Evolutionary conservation across 108 stramenopile species (phyloP).

Genomic region (Nitzschia palea): DNA sequence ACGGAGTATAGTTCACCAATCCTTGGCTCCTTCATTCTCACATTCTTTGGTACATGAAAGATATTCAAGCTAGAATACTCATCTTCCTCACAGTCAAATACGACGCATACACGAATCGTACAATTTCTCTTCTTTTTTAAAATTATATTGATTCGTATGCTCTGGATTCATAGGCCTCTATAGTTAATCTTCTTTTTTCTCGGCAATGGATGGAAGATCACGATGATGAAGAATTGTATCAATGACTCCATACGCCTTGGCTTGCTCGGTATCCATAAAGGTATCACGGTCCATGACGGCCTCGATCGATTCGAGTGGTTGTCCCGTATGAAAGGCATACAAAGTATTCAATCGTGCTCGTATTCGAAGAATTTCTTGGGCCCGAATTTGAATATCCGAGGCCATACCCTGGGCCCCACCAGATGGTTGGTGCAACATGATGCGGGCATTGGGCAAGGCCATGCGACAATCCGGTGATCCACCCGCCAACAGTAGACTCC

Average conservation of each 20-base stretch:
- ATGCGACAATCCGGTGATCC: constrained; percentile 75
- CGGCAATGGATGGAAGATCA: constrained; percentile 15
- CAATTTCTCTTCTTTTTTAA: too few relatives aligned
- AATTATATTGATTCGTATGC: too few relatives aligned
- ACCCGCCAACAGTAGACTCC: constrained; percentile 86
- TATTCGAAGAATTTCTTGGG: constrained; percentile 78
- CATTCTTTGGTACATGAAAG: too few relatives aligned
- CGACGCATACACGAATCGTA: too few relatives aligned
- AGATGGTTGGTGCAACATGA: constrained; percentile 95
- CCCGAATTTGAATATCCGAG: constrained; percentile 92
- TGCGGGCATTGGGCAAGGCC: constrained; percentile 88
- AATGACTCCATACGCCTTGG: constrained; percentile 91
- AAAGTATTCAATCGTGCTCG: constrained; percentile 78
- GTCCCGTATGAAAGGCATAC: constrained; percentile 88
- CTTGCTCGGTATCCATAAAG: constrained; percentile 87
- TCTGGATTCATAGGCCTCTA: too few relatives aligned
- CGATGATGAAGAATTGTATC: constrained; percentile 87
- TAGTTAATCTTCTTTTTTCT: too few relatives aligned
- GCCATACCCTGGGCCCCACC: constrained; percentile 97
- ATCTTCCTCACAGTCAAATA: too few relatives aligned
- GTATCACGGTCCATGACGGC: constrained; percentile 96
- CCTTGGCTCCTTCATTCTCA: too few relatives aligned
- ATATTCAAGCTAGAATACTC: too few relatives aligned
- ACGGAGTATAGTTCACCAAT: too few relatives aligned
- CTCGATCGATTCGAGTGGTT: constrained; percentile 76